These are phyloP conservation scores for Nephelium lappaceum DNA, from an alignment of 345 rosid species.

Conservation along the genomic window DNA sequence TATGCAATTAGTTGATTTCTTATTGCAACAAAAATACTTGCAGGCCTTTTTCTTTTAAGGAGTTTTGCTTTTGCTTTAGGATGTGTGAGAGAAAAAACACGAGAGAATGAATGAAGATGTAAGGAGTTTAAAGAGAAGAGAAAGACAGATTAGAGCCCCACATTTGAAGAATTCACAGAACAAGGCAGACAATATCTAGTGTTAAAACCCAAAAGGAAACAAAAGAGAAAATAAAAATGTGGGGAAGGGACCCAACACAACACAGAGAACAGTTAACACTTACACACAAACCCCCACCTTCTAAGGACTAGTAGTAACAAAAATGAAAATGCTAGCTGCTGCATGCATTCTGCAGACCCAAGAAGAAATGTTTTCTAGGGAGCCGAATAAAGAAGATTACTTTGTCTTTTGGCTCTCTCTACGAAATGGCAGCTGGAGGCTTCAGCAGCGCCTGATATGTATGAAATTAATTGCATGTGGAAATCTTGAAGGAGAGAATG, in stretches of 20 bases:
- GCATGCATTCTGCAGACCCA: slow-evolving; percentile 39
- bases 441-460: slow-evolving; percentile 18
- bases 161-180: slow-evolving; percentile 38
- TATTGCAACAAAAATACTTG: not conserved
- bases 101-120: slow-evolving; percentile 22
- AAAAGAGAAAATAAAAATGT: slow-evolving; percentile 24
- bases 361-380: slow-evolving; percentile 40
- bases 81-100: slow-evolving; percentile 18
- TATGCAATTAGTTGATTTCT: not conserved
- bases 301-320: not conserved
- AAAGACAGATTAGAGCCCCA: slow-evolving; percentile 24
- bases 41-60: slow-evolving; percentile 9
- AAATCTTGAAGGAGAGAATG: slow-evolving; percentile 43
- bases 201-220: slow-evolving; percentile 36
- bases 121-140: slow-evolving; percentile 25
- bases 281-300: slow-evolving; percentile 21
- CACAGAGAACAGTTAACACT: not conserved
- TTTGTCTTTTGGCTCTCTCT: slow-evolving; percentile 52
- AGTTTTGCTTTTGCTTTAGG: not conserved
- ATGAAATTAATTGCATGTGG: slow-evolving; percentile 16
- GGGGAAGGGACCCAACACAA: slow-evolving; percentile 24
- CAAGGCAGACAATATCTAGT: slow-evolving; percentile 37
- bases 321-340: slow-evolving; percentile 11
- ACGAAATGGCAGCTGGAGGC: slow-evolving; percentile 32
- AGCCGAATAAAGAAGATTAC: slow-evolving; percentile 7